Evolutionary conservation across 768 basidiomycete genomes (phyloP).

Genomic region (Agaricus blazei): DNA sequence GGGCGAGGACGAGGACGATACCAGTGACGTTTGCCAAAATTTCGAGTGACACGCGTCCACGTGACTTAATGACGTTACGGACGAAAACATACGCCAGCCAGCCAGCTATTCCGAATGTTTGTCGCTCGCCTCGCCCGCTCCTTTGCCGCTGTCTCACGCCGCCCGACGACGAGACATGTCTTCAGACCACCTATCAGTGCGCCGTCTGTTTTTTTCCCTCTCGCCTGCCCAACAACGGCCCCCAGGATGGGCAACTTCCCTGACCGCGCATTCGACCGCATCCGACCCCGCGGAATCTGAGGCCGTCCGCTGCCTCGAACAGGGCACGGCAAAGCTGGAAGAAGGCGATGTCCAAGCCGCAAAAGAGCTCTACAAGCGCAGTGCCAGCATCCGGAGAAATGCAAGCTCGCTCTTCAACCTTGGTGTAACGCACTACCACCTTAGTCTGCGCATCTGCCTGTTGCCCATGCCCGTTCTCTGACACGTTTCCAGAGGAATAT

Average conservation of each 20-base stretch:
- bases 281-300: slow-evolving; percentile 80
- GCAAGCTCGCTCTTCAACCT: slow-evolving; percentile 84
- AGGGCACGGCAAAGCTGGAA: slow-evolving; percentile 79
- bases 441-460: slow-evolving; percentile 48
- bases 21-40: slow-evolving; percentile 17
- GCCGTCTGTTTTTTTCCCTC: background rate
- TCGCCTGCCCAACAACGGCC: slow-evolving; percentile 1
- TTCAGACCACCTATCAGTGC: background rate
- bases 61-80: slow-evolving; percentile 15
- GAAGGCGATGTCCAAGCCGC: slow-evolving; percentile 82
- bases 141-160: background rate
- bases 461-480: background rate
- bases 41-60: slow-evolving; percentile 16
- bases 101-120: background rate
- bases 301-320: slow-evolving; percentile 73
- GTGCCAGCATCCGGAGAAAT: slow-evolving; percentile 73
- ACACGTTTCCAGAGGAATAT: slow-evolving; percentile 63
- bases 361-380: slow-evolving; percentile 71
- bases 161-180: background rate
- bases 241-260: slow-evolving; percentile 76
- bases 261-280: slow-evolving; percentile 75
- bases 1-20: slow-evolving; percentile 12
- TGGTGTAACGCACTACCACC: slow-evolving; percentile 85
- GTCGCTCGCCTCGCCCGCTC: background rate
- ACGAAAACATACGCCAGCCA: background rate